These are phyloP conservation scores for Aciculosporium take DNA, from an alignment of 2,329 filamentous ascomycete genomes.

Conservation along the genomic window DNA sequence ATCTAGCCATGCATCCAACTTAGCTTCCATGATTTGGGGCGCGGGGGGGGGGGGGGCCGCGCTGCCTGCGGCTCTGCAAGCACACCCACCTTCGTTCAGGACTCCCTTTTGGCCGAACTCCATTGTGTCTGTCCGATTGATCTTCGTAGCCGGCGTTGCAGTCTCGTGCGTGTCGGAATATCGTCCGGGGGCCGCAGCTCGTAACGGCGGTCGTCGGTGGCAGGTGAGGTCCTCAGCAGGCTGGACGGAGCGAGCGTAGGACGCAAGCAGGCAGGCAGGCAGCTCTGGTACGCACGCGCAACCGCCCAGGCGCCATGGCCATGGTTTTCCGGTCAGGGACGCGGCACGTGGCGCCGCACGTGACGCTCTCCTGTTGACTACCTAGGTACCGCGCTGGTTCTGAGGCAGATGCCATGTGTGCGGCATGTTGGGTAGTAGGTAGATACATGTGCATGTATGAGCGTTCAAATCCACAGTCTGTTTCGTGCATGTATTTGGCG, in stretches of 20 bases:
- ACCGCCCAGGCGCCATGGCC: too few species aligned
- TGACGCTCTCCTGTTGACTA: neutral
- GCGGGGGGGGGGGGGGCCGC: too few species aligned
- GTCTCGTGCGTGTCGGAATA: neutral
- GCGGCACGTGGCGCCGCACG: neutral
- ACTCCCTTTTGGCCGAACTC: slow-evolving; percentile 49
- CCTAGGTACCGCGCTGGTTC: too few species aligned
- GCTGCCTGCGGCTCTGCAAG: neutral
- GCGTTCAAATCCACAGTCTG: too few species aligned
- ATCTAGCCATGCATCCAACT: slow-evolving; percentile 48
- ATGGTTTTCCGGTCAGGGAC: slow-evolving; percentile 6
- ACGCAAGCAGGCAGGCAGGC: slow-evolving; percentile 27
- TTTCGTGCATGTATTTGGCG: too few species aligned
- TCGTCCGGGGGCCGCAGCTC: neutral
- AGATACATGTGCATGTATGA: too few species aligned
- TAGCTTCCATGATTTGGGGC: too few species aligned
- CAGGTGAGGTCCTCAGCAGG: slow-evolving; percentile 14
- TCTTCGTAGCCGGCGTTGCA: neutral
- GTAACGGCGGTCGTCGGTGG: slow-evolving; percentile 13
- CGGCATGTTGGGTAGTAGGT: too few species aligned
- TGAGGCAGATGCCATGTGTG: too few species aligned
- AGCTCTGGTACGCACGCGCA: slow-evolving; percentile 29
- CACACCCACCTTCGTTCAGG: slow-evolving; percentile 46
- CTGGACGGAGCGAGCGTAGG: slow-evolving; percentile 24
- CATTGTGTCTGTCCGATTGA: slow-evolving; percentile 26